Conservation (phyloP, 352 stramenopile species). For the Phytopythium chamaehyphon region DNA sequence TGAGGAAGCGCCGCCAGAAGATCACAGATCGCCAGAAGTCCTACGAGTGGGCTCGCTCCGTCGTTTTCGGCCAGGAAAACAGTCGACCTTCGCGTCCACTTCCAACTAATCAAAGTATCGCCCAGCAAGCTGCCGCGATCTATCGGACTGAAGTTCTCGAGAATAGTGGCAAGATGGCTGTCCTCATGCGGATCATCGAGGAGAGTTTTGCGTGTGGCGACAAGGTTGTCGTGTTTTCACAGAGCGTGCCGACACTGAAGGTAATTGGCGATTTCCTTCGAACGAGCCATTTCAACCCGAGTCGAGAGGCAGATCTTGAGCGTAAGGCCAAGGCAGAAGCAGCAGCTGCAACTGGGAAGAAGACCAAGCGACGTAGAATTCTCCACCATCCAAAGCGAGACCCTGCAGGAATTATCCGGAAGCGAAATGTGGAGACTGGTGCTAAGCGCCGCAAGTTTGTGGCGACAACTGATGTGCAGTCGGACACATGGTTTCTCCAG, state of each 20-base stretch:
- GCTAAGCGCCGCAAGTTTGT: background rate
- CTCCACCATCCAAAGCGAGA: slow-evolving; percentile 36
- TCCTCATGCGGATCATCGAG: slow-evolving; percentile 70
- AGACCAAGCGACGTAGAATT: slow-evolving; percentile 28
- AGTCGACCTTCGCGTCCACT: background rate
- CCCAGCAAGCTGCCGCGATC: slow-evolving; percentile 1
- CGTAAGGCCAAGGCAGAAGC: slow-evolving; percentile 14
- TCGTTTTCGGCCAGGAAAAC: slow-evolving; percentile 20
- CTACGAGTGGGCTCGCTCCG: slow-evolving; percentile 60
- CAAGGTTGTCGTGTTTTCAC: slow-evolving; percentile 87
- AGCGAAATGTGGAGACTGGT: slow-evolving; percentile 23
- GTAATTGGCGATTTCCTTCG: slow-evolving; percentile 70
- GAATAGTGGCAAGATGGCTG: slow-evolving; percentile 80
- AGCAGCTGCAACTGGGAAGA: slow-evolving; percentile 7
- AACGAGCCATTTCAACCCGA: slow-evolving; percentile 49
- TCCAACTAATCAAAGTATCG: background rate
- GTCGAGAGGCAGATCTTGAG: slow-evolving; percentile 14
- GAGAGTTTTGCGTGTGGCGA: slow-evolving; percentile 71
- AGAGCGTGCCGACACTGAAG: slow-evolving; percentile 84
- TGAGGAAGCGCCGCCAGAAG: slow-evolving; percentile 60
- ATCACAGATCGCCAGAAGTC: slow-evolving; percentile 50
- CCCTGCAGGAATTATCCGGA: slow-evolving; percentile 53
- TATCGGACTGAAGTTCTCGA: slow-evolving; percentile 52
- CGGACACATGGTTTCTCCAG: slow-evolving; percentile 72
- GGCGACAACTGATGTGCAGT: background rate